These are phyloP conservation scores for Fusarium sp. DNA, from an alignment of 2,329 filamentous ascomycete species.

Conservation along the genomic window DNA sequence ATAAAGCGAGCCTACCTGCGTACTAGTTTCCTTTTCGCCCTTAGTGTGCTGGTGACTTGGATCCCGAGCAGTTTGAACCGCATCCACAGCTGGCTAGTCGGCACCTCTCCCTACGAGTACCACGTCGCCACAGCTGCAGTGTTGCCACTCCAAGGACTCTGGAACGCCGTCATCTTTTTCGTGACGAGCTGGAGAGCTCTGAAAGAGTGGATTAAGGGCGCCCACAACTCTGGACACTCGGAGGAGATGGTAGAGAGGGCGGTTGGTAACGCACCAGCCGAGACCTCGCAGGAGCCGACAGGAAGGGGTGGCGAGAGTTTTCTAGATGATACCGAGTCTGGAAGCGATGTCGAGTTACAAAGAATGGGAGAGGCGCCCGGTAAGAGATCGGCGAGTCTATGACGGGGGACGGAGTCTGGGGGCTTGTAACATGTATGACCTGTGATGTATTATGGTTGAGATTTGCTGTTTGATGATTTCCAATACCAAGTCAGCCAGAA, in stretches of 20 bases:
- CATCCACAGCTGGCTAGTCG: constrained; percentile 73
- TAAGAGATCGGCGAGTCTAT: constrained; percentile 44
- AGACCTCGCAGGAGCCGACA: constrained; percentile 13
- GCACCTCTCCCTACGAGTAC: constrained; percentile 69
- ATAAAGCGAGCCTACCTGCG: constrained; percentile 71
- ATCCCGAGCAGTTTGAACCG: constrained; percentile 79
- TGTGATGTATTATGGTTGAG: constrained; percentile 16
- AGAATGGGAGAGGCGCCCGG: constrained; percentile 41
- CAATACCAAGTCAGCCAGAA: constrained; percentile 2
- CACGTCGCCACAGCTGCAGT: constrained; percentile 78
- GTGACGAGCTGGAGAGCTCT: constrained; percentile 66
- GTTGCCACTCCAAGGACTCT: constrained; percentile 81
- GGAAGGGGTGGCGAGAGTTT: constrained; percentile 39
- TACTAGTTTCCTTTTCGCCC: constrained; percentile 71
- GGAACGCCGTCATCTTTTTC: constrained; percentile 84
- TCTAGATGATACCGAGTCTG: constrained; percentile 48
- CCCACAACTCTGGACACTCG: background rate
- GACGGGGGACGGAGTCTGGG: background rate
- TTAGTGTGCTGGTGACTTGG: constrained; percentile 72
- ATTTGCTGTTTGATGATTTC: constrained; percentile 16
- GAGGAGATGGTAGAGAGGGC: constrained; percentile 31
- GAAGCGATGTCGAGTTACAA: constrained; percentile 51
- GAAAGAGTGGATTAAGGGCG: constrained; percentile 20
- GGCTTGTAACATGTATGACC: background rate
- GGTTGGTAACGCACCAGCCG: background rate